Evolutionary conservation across 2,329 filamentous ascomycete genomes (phyloP).

Genomic region (Lasiodiplodia gonubiensis): DNA sequence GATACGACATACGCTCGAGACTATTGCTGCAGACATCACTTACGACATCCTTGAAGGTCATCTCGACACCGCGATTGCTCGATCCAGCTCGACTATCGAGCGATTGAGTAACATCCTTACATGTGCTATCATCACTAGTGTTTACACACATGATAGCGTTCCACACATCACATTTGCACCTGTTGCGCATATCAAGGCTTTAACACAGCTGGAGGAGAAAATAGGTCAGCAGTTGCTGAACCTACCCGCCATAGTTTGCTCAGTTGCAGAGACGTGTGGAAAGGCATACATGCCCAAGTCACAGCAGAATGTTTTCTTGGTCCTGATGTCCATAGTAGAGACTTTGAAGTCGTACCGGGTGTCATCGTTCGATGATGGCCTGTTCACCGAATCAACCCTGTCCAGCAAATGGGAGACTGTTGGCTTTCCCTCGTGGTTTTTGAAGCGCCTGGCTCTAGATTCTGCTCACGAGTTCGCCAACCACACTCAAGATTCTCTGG

Average conservation of each 20-base stretch:
- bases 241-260: conserved; percentile 17
- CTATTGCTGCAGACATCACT: not conserved
- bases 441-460: conserved; percentile 46
- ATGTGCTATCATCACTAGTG: conserved; percentile 4
- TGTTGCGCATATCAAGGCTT: not conserved
- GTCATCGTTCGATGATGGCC: conserved; percentile 35
- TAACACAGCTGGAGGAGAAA: not conserved
- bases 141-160: not conserved
- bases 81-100: conserved; percentile 1
- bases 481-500: conserved; percentile 28
- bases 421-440: conserved; percentile 38
- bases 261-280: conserved; percentile 13
- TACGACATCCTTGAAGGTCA: not conserved
- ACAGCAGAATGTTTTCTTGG: conserved; percentile 2
- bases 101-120: conserved; percentile 18
- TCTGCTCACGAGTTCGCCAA: conserved; percentile 46
- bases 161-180: not conserved
- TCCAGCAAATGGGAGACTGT: conserved; percentile 43
- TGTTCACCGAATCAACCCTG: conserved; percentile 41
- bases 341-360: conserved; percentile 29
- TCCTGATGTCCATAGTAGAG: not conserved
- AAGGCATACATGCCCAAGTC: conserved; percentile 5
- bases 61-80: not conserved
- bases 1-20: conserved; percentile 4
- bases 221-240: not conserved